phyloP scores from a whole-genome alignment of 2,329 filamentous ascomycete species.

The Fusarium duplospermum region DNA sequence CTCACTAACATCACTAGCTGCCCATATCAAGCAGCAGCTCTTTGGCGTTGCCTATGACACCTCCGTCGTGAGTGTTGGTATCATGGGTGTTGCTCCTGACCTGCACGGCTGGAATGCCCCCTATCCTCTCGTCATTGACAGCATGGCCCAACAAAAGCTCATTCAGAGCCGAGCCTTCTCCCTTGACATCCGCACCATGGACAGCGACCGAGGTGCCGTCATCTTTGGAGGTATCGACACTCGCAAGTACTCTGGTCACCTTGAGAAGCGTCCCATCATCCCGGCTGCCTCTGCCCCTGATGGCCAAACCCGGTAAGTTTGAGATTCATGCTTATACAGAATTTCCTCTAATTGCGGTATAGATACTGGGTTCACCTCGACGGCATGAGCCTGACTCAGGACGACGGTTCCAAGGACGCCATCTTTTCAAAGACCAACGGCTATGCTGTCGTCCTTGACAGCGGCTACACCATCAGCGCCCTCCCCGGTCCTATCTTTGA shows the following conservation, averaged over 20 bases:
- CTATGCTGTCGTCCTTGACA: conserved; percentile 69
- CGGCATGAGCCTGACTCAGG: conserved; percentile 49
- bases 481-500: conserved; percentile 68
- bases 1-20: conserved; percentile 37
- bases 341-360: background rate
- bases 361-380: conserved; percentile 59
- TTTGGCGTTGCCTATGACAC: conserved; percentile 52
- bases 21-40: conserved; percentile 48
- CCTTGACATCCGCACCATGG: conserved; percentile 49
- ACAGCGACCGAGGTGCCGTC: conserved; percentile 47
- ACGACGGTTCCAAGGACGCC: conserved; percentile 52
- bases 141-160: conserved; percentile 47
- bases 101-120: conserved; percentile 49
- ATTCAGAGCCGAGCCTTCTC: conserved; percentile 53
- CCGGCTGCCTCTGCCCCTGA: conserved; percentile 52
- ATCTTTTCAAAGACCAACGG: conserved; percentile 56
- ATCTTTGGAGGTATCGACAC: conserved; percentile 70
- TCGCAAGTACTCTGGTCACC: conserved; percentile 64
- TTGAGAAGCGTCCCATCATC: conserved; percentile 68
- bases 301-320: conserved; percentile 43
- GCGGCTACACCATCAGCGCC: conserved; percentile 75
- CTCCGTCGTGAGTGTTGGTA: conserved; percentile 45
- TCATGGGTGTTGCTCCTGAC: conserved; percentile 51
- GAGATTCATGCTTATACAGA: too few species aligned
- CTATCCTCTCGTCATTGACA: conserved; percentile 52